Conservation (phyloP, 164 flowering plant species). For the Santalum album region DNA sequence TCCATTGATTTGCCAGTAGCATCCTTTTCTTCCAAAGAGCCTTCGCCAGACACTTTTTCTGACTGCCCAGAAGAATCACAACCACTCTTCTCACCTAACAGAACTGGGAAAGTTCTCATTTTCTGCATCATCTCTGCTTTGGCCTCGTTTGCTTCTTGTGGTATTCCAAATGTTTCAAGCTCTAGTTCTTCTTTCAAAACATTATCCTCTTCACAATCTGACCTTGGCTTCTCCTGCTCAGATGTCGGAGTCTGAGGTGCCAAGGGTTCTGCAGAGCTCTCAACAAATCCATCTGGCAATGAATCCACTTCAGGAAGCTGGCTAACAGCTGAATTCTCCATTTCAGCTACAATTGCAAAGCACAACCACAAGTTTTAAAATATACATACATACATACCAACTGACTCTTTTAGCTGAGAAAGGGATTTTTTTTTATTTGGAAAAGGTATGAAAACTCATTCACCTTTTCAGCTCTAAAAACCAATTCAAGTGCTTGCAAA, state of each 20-base stretch:
- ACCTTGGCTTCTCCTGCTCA: conserved; percentile 26
- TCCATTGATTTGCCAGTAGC: conserved; percentile 6
- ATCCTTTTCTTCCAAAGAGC: conserved; percentile 11
- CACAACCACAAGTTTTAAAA: too few relatives aligned
- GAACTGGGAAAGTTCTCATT: conserved; percentile 38
- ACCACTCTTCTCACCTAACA: conserved; percentile 32
- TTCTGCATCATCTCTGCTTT: conserved; percentile 26
- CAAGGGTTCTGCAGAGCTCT: conserved; percentile 37
- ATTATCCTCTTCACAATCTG: conserved; percentile 27
- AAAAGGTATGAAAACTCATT: too few relatives aligned
- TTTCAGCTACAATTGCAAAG: too few relatives aligned
- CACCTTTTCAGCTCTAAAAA: too few relatives aligned
- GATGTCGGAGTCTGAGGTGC: conserved; percentile 26
- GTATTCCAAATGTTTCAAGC: conserved; percentile 5
- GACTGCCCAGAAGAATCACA: conserved; percentile 15
- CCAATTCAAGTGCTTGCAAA: too few relatives aligned
- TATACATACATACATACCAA: too few relatives aligned
- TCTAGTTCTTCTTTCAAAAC: conserved; percentile 8
- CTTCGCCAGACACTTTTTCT: conserved; percentile 3
- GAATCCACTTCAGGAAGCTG: conserved; percentile 73
- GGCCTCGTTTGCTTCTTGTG: conserved; percentile 11
- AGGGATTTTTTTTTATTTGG: too few relatives aligned
- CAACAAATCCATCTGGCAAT: conserved; percentile 80
- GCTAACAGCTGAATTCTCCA: conserved; percentile 47
- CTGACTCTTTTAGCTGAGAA: too few relatives aligned